A percentile compares a stretch with the other conserved stretches of the same genome.
These are phyloP conservation scores for Xylaria arbuscula DNA, from an alignment of 2,329 filamentous ascomycete genomes.

Conservation along the genomic window DNA sequence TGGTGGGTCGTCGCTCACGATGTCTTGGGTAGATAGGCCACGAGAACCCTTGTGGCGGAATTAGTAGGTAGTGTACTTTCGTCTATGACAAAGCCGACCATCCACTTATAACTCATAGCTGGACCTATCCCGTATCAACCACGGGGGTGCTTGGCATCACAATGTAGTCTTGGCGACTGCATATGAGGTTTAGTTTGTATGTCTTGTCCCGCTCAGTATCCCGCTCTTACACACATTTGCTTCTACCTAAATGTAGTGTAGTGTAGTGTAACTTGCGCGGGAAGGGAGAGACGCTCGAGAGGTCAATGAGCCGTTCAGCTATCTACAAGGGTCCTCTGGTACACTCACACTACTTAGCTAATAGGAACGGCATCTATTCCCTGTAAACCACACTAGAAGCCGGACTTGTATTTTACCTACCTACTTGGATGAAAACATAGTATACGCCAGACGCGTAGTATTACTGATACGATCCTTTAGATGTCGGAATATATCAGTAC, in stretches of 20 bases:
- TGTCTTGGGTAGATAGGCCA: not conserved
- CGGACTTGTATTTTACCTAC: no score
- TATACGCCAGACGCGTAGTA: no score
- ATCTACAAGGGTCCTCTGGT: constrained; percentile 15
- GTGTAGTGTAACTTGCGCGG: not conserved
- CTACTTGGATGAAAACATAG: no score
- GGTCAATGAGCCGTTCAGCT: constrained; percentile 13
- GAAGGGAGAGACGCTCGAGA: constrained; percentile 3
- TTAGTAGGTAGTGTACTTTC: not conserved
- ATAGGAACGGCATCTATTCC: not conserved
- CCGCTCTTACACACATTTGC: not conserved
- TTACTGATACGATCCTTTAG: no score
- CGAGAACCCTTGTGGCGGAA: constrained; percentile 15
- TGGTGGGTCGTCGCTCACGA: not conserved
- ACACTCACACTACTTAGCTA: not conserved
- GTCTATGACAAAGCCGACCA: not conserved
- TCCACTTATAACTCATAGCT: not conserved
- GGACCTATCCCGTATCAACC: not conserved
- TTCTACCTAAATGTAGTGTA: not conserved
- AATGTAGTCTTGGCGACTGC: not conserved
- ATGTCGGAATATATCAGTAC: no score
- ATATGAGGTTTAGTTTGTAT: not conserved
- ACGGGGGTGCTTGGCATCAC: not conserved
- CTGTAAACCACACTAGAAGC: not conserved
- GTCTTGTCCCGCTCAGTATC: constrained; percentile 24